Percentiles rank a stretch among this genome's conserved stretches.
Evolutionary conservation across 805 yeast genomes (phyloP).

Genomic region (Sugiyamaella valdiviana): DNA sequence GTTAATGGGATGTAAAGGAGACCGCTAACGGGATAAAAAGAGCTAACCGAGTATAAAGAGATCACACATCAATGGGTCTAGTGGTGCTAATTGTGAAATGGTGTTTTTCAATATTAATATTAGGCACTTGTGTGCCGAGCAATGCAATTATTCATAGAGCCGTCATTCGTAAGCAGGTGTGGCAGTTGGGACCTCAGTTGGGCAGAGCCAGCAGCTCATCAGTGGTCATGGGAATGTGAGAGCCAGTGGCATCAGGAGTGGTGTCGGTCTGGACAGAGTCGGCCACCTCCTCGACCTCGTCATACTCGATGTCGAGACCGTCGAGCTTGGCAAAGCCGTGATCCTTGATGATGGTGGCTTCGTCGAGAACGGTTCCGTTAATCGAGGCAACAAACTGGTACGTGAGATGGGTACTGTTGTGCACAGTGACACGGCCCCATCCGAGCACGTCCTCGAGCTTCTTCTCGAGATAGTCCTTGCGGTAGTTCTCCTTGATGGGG

Average conservation of each 20-base stretch:
- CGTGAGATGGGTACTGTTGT: conserved; percentile 29
- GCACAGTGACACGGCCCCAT: conserved; percentile 28
- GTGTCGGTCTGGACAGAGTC: not conserved
- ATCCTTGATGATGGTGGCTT: conserved; percentile 26
- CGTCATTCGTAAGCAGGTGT: not conserved
- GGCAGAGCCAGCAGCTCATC: not conserved
- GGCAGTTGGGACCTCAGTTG: not conserved
- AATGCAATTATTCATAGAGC: not conserved
- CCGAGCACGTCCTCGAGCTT: conserved; percentile 19
- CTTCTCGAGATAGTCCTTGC: conserved; percentile 10
- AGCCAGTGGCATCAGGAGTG: not conserved
- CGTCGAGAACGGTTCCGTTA: conserved; percentile 25
- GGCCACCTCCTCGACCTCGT: not conserved
- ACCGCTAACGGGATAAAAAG: too few relatives aligned
- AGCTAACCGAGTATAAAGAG: too few relatives aligned
- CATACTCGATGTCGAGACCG: not conserved
- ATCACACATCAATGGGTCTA: too few relatives aligned
- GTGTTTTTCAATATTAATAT: too few relatives aligned
- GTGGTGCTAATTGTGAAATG: too few relatives aligned
- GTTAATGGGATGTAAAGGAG: too few relatives aligned
- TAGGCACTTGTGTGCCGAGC: too few relatives aligned
- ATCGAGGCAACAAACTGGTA: conserved; percentile 28
- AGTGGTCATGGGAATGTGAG: not conserved
- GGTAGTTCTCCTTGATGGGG: conserved; percentile 6
- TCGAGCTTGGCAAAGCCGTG: not conserved